A percentile compares a stretch with the other conserved stretches of the same genome.
phyloP scores from a whole-genome alignment of 345 rosid genomes.

The Melaleuca alternifolia region DNA sequence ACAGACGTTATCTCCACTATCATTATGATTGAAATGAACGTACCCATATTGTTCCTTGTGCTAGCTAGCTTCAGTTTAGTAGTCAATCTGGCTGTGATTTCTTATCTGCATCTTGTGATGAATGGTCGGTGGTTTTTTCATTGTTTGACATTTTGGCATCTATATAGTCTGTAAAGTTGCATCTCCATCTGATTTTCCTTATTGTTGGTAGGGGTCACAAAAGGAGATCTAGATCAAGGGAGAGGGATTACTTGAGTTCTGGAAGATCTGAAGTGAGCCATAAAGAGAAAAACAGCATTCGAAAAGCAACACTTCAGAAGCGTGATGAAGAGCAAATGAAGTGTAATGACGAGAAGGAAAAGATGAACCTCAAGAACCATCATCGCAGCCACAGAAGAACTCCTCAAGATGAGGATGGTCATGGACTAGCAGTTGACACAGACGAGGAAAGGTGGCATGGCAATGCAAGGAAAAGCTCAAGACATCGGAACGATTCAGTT shows the following conservation, averaged over 20 bases:
- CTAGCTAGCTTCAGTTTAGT: not conserved
- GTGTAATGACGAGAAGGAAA: not conserved
- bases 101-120: not conserved
- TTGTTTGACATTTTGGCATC: not conserved
- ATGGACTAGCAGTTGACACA: conserved; percentile 1
- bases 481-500: conserved; percentile 4
- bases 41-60: not conserved
- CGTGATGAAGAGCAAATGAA: not conserved
- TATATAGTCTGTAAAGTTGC: not conserved
- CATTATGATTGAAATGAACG: not conserved
- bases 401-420: conserved; percentile 7
- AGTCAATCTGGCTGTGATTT: not conserved
- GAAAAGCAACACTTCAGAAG: not conserved
- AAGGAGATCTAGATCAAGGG: conserved; percentile 44
- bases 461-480: conserved; percentile 17
- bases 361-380: not conserved
- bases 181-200: not conserved
- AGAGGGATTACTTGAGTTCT: not conserved
- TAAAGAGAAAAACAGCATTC: not conserved
- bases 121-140: not conserved
- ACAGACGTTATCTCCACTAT: not conserved
- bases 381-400: conserved; percentile 16
- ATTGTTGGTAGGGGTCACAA: conserved; percentile 24
- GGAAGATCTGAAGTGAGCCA: not conserved
- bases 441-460: conserved; percentile 5